Percentiles rank a stretch among this genome's conserved stretches.
Evolutionary conservation across 768 basidiomycete genomes (phyloP).

Genomic region (Pholiota molesta): DNA sequence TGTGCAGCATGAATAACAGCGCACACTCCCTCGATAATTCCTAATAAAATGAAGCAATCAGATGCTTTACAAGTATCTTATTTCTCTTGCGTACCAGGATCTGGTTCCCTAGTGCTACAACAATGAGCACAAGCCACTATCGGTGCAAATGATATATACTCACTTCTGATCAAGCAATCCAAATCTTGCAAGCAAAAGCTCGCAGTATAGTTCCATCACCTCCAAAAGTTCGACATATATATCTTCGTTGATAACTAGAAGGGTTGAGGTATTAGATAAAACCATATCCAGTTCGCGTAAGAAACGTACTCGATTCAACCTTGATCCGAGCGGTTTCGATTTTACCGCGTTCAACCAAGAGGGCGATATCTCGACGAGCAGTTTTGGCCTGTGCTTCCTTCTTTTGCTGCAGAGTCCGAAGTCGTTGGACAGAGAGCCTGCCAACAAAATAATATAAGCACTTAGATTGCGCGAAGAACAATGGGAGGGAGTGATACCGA

Average conservation of each 20-base stretch:
- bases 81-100: conserved; percentile 53
- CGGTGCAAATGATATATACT: conserved; percentile 26
- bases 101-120: conserved; percentile 76
- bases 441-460: conserved; percentile 3
- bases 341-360: conserved; percentile 77
- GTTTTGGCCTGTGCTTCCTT: conserved; percentile 78
- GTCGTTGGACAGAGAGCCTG: conserved; percentile 83
- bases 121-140: conserved; percentile 16
- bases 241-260: conserved; percentile 80
- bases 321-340: conserved; percentile 85
- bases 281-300: conserved; percentile 15
- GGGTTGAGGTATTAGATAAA: conserved; percentile 1
- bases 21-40: conserved; percentile 77
- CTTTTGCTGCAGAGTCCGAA: conserved; percentile 90
- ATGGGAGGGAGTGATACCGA: conserved; percentile 30
- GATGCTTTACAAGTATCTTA: background rate
- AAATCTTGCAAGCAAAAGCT: conserved; percentile 91
- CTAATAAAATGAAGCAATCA: conserved; percentile 20
- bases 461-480: background rate
- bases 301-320: conserved; percentile 74
- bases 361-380: conserved; percentile 79
- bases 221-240: conserved; percentile 88
- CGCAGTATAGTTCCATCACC: conserved; percentile 91
- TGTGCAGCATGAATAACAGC: conserved; percentile 91
- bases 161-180: conserved; percentile 89